Percentiles rank a stretch among this genome's conserved stretches.
Evolutionary conservation across 2,329 filamentous ascomycete species (phyloP).

Genomic region (Talaromyces verruculosus): DNA sequence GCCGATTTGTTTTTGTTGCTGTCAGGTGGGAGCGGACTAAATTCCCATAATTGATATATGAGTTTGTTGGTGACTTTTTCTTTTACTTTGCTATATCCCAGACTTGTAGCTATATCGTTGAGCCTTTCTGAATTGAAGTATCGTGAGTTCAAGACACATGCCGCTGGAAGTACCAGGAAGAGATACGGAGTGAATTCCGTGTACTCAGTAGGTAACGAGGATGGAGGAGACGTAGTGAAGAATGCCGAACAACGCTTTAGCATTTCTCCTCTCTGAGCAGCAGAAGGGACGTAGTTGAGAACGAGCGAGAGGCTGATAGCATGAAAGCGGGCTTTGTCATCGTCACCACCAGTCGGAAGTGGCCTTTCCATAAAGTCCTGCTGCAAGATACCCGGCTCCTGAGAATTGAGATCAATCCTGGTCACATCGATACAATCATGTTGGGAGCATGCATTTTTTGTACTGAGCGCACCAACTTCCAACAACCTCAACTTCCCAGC

Average conservation of each 20-base stretch:
- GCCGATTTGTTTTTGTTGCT: constrained; percentile 28
- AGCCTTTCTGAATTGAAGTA: constrained; percentile 76
- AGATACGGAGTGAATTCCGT: constrained; percentile 53
- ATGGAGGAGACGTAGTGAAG: constrained; percentile 46
- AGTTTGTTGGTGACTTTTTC: constrained; percentile 79
- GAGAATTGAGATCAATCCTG: constrained; percentile 87
- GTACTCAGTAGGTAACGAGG: constrained; percentile 22
- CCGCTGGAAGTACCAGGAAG: constrained; percentile 85
- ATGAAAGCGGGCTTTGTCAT: constrained; percentile 68
- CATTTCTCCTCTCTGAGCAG: constrained; percentile 77
- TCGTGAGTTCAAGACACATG: constrained; percentile 85
- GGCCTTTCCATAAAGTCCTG: constrained; percentile 94
- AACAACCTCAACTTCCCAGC: constrained; percentile 62
- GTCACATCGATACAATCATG: constrained; percentile 70
- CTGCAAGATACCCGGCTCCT: constrained; percentile 71
- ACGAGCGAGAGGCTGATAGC: constrained; percentile 90
- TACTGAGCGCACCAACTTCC: constrained; percentile 85
- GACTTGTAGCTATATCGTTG: constrained; percentile 67
- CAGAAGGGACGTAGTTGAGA: constrained; percentile 87
- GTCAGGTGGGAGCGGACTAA: constrained; percentile 25
- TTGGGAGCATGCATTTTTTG: constrained; percentile 77
- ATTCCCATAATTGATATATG: constrained; percentile 83
- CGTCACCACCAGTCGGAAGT: constrained; percentile 55
- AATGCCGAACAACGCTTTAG: constrained; percentile 72
- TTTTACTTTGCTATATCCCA: constrained; percentile 69